Conservation (phyloP, 805 yeast genomes). For the Dipodascopsis uninucleata region DNA sequence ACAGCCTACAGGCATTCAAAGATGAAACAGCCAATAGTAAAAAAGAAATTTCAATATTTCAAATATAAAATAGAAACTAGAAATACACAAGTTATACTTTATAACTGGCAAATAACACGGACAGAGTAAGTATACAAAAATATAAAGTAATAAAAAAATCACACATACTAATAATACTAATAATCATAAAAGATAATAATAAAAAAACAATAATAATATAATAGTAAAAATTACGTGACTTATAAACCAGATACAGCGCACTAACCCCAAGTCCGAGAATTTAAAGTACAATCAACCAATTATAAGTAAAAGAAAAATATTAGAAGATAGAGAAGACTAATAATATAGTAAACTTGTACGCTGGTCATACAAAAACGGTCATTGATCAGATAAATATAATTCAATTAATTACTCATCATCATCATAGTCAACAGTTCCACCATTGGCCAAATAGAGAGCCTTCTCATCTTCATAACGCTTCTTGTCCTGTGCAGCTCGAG, state of each 20-base stretch:
- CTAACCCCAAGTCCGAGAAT: too few relatives aligned
- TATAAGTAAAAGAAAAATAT: constrained; percentile 5
- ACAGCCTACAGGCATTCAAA: not conserved
- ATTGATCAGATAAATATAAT: not conserved
- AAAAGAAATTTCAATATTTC: not conserved
- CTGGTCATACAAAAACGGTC: too few relatives aligned
- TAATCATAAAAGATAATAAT: constrained; percentile 16
- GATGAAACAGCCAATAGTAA: constrained; percentile 2
- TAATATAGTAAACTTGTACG: not conserved
- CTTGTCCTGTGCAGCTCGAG: constrained; percentile 92
- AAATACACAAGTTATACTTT: too few relatives aligned
- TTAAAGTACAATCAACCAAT: constrained; percentile 2
- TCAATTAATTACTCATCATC: constrained; percentile 30
- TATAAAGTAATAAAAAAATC: constrained; percentile 9
- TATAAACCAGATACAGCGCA: too few relatives aligned
- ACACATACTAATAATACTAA: constrained; percentile 5
- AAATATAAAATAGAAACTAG: constrained; percentile 6
- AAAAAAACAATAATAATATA: constrained; percentile 5
- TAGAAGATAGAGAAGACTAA: constrained; percentile 4
- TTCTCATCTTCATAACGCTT: constrained; percentile 96
- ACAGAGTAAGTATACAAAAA: constrained; percentile 11
- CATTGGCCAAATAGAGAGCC: constrained; percentile 67
- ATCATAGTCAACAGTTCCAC: constrained; percentile 36
- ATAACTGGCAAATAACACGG: too few relatives aligned
- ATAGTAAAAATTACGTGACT: too few relatives aligned